Percentiles rank a stretch among this genome's conserved stretches.
phyloP scores from a whole-genome alignment of 2,329 filamentous ascomycete genomes.

The Colletotrichum paranaense region DNA sequence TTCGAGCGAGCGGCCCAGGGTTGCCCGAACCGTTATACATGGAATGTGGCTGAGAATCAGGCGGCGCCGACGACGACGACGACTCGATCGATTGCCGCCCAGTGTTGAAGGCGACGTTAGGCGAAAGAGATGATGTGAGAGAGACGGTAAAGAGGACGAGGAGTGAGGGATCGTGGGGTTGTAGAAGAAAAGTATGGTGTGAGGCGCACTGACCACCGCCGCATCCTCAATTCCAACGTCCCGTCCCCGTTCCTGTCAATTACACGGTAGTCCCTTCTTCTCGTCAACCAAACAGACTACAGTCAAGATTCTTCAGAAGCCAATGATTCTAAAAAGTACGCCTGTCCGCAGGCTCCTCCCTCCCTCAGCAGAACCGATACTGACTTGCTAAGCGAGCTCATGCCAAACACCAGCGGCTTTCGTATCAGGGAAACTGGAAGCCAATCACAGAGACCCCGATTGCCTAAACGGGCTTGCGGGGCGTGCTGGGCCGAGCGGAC shows the following conservation, averaged over 20 bases:
- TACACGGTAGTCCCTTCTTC: not conserved
- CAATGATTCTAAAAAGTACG: too few species aligned
- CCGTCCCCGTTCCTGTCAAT: not conserved
- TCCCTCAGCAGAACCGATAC: not conserved
- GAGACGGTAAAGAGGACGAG: not conserved
- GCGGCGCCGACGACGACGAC: too few species aligned
- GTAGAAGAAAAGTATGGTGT: not conserved
- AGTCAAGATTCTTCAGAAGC: too few species aligned
- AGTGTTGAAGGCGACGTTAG: not conserved
- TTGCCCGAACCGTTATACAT: not conserved
- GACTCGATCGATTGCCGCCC: not conserved
- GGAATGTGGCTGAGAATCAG: not conserved
- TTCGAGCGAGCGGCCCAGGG: not conserved
- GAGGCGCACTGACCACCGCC: not conserved
- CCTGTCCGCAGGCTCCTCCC: too few species aligned
- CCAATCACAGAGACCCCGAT: not conserved
- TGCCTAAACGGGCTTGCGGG: constrained; percentile 11
- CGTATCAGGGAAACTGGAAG: not conserved
- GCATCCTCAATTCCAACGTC: constrained; percentile 20
- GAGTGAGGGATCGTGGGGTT: not conserved
- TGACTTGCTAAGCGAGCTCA: not conserved
- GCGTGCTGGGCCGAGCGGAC: not conserved
- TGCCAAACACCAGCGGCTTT: not conserved
- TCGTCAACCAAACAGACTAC: not conserved
- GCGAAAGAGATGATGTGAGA: not conserved